Base-by-base conservation (phyloP, 129 eudicot species). In the Lactuca sativa region DNA sequence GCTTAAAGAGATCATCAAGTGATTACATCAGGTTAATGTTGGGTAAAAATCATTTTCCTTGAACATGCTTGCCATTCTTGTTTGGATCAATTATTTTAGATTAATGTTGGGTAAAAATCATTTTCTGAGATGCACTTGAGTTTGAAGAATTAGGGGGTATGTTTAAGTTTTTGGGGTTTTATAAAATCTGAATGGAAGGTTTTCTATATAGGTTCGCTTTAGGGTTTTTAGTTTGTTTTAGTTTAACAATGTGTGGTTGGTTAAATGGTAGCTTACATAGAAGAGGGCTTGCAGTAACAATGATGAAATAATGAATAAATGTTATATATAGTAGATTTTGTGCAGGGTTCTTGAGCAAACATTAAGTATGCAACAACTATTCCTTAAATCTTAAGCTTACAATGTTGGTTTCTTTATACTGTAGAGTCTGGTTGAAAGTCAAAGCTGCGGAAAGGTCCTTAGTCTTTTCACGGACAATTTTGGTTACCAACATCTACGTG, bases 401-500 rank as follows among this genome's bases (percentile, higher is more conserved):
- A 48, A 34, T 56, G 66, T 54, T 64, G 70, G 8, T 75, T 57
- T 73, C 37, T 36, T n/a, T 57, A 18, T 47, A 51, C 59, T 51
- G n/a, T 69, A 76, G 80, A 48, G 13, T 30, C 3, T 14, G 72
- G 6, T 47, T 34, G 48, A 58, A 71, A 40, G 9, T 7, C 34
- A 13, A 56, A 59, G 30, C 51, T 60, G 52, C 25, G 36, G 25
- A 81, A 72, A 89, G 75, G 95, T 93, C 62, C 90, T 93, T 56
- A 85, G 86, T 71, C 87, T 90, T 61, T 93, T 89, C 79, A 82
- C 88, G 0, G 98, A 93, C 77, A 93, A 93, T 81, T 89, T 93
- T 77, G 97, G 86, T 80, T 93, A 89, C 80, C 98, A 93, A 72
- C 98, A 93, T 82, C 78, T 93, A 66, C 95, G 98, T 13, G 92